These are phyloP conservation scores for Fusarium guadeloupense DNA, from an alignment of 2,329 filamentous ascomycete species.

Conservation along the genomic window DNA sequence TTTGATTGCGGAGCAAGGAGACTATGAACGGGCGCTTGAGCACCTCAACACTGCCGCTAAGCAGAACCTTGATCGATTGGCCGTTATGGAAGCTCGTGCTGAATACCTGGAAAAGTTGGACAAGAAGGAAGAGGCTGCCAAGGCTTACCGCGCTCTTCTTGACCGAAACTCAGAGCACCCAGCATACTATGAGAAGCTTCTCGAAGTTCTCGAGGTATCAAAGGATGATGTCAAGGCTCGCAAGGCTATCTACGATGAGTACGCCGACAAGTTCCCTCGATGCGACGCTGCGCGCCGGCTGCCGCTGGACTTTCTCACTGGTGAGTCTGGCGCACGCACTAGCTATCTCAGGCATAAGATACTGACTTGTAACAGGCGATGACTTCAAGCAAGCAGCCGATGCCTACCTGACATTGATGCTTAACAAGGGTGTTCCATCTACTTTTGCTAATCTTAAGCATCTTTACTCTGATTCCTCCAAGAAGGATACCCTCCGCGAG, in stretches of 20 bases:
- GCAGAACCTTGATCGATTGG: slow-evolving; percentile 82
- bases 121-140: slow-evolving; percentile 80
- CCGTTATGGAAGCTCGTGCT: slow-evolving; percentile 85
- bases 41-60: slow-evolving; percentile 83
- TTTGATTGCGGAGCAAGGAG: slow-evolving; percentile 89
- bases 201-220: slow-evolving; percentile 71
- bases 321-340: slow-evolving; percentile 50
- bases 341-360: neutral
- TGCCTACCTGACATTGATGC: slow-evolving; percentile 81
- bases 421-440: slow-evolving; percentile 92
- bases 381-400: slow-evolving; percentile 82
- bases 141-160: slow-evolving; percentile 81
- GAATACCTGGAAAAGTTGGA: slow-evolving; percentile 83
- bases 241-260: slow-evolving; percentile 78
- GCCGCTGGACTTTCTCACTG: slow-evolving; percentile 87
- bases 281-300: slow-evolving; percentile 87
- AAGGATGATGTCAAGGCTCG: slow-evolving; percentile 68
- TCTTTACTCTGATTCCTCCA: slow-evolving; percentile 80
- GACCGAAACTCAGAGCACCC: slow-evolving; percentile 90
- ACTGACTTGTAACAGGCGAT: slow-evolving; percentile 65
- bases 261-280: slow-evolving; percentile 81
- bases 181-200: slow-evolving; percentile 82
- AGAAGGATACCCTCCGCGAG: slow-evolving; percentile 78
- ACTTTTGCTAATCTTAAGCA: slow-evolving; percentile 97
- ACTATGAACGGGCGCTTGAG: slow-evolving; percentile 83